These are phyloP conservation scores for Citrus australasica DNA, from an alignment of 345 rosid species.

Conservation along the genomic window DNA sequence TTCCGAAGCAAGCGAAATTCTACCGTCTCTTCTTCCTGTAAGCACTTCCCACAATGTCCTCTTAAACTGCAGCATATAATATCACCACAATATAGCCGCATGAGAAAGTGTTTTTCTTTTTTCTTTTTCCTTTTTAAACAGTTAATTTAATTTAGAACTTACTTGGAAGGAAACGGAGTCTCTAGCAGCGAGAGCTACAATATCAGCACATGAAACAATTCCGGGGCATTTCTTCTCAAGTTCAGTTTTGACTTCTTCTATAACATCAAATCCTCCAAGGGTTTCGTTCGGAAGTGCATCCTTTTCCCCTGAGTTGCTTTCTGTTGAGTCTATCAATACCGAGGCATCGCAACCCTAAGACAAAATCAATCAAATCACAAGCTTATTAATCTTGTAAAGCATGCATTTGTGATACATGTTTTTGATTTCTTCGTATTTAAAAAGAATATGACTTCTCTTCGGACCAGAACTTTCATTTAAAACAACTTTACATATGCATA, in stretches of 20 bases:
- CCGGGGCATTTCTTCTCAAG: constrained; percentile 42
- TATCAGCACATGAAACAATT: constrained; percentile 48
- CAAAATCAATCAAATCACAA: constrained; percentile 29
- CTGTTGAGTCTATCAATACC: constrained; percentile 27
- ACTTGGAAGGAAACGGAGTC: constrained; percentile 40
- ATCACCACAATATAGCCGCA: neutral
- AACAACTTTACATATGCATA: too few species aligned
- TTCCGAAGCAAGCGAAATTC: constrained; percentile 24
- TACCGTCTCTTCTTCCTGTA: constrained; percentile 48
- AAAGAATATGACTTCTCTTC: neutral
- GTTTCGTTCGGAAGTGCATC: constrained; percentile 30
- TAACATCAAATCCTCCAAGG: constrained; percentile 30
- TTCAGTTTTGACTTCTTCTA: constrained; percentile 37
- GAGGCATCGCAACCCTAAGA: constrained; percentile 44
- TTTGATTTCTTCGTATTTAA: neutral
- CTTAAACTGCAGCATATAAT: constrained; percentile 21
- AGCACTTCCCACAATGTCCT: constrained; percentile 39
- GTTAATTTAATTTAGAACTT: neutral
- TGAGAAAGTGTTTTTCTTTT: neutral
- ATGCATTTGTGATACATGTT: neutral
- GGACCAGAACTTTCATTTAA: neutral
- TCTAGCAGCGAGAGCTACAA: constrained; percentile 40
- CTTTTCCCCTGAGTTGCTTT: constrained; percentile 34
- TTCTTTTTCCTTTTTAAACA: neutral
- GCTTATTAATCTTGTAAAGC: neutral